Evolutionary conservation across 176 grass and related monocot genomes (phyloP), one percentile per base, ranked within the genome.

Genomic region (Oryza glaberrima): DNA sequence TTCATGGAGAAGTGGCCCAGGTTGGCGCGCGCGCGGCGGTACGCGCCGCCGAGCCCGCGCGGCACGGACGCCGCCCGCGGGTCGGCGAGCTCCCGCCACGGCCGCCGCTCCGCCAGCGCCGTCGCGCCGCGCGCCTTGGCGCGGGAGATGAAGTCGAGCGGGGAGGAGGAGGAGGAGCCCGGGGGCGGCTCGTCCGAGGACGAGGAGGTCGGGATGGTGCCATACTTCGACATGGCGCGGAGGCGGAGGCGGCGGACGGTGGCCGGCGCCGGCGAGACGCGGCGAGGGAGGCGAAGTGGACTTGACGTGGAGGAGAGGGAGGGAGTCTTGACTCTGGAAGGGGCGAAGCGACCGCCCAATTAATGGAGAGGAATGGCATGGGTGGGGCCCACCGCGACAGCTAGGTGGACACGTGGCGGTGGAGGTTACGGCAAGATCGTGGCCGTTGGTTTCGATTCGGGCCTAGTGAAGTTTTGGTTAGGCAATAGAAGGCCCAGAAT

Each of bases 121-220:
- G 87, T 30, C 15, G 79, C 82, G 60, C 90, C 93, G 8, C 93
- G 91, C 11, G 86, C 93, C 96, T 96, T 99, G 65, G 93, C 96
- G 45, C 91, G 91, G 61, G 93, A 92, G 91, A 99, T 94, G 91
- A 89, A 99, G 81, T 91, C 93, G 30, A 99, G 85, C 46, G 89
- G 80, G n/a, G 86, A 83, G 20, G 83, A 61, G n/a, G 86, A 83
- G 20, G 83, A 61, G 7, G 54, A 6, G 82, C n/a, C 72, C 1
- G 81, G 23, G n/a, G 86, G 58, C 14, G 43, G 43, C 4, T n/a
- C 16, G 4, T 82, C 74, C 3, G 64, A 90, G 85, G 90, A 90
- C 82, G 90, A 80, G 44, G 83, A 85, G 40, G 84, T 90, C 25
- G 96, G 96, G 19, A 99, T 99, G 41, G 96, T 92, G 4, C 96